Percentiles rank a stretch among this genome's conserved stretches.
phyloP scores from a whole-genome alignment of 2,329 filamentous ascomycete species.

The Cladobotryum mycophilum region DNA sequence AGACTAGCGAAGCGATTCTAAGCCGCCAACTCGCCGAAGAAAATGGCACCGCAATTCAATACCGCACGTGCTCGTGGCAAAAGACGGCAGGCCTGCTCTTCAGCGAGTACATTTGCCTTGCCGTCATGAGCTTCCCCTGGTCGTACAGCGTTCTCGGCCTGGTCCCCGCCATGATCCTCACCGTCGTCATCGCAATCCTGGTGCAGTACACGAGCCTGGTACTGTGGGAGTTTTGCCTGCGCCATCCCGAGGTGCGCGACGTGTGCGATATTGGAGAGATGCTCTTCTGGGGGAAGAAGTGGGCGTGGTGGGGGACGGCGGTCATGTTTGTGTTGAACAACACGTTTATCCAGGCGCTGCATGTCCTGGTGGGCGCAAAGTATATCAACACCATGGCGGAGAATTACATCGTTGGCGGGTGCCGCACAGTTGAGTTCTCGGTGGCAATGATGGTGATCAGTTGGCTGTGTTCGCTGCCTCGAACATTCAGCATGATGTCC shows the following conservation, averaged over 20 bases:
- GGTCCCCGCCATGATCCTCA: slow-evolving; percentile 77
- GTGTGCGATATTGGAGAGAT: slow-evolving; percentile 95
- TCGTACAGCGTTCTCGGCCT: slow-evolving; percentile 84
- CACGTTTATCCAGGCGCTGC: slow-evolving; percentile 78
- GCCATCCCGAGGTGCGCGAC: slow-evolving; percentile 85
- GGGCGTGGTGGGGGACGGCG: slow-evolving; percentile 63
- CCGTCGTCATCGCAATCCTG: slow-evolving; percentile 66
- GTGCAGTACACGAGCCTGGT: slow-evolving; percentile 69
- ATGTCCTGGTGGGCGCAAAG: slow-evolving; percentile 77
- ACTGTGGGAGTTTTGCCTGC: slow-evolving; percentile 78
- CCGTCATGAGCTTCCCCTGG: slow-evolving; percentile 94
- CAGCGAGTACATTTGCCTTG: slow-evolving; percentile 88
- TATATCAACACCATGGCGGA: slow-evolving; percentile 85
- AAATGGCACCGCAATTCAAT: slow-evolving; percentile 74
- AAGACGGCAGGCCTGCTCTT: slow-evolving; percentile 91
- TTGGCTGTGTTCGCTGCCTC: slow-evolving; percentile 72
- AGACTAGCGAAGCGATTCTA: slow-evolving; percentile 44
- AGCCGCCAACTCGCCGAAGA: slow-evolving; percentile 69
- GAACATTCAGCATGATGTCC: slow-evolving; percentile 76
- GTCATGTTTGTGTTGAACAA: slow-evolving; percentile 93
- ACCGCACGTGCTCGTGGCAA: slow-evolving; percentile 88
- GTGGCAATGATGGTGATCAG: slow-evolving; percentile 69
- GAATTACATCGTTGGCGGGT: slow-evolving; percentile 52
- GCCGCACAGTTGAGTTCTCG: slow-evolving; percentile 75
- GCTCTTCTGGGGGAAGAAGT: slow-evolving; percentile 79